Conservation (phyloP, 768 basidiomycete species). For the Leccinum arenicola region DNA sequence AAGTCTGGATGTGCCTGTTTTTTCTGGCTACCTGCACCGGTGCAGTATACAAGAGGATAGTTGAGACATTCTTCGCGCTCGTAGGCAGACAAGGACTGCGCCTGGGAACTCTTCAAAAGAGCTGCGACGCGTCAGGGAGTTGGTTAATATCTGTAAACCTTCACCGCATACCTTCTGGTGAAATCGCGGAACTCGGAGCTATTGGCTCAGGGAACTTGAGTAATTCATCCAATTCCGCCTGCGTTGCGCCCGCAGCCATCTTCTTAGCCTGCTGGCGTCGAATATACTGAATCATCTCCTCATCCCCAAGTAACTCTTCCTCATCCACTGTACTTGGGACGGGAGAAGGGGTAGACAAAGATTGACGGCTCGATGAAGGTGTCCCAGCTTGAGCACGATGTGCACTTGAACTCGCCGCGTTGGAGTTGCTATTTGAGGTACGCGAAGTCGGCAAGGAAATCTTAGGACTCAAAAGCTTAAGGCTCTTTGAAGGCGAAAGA, state of each 20-base stretch:
- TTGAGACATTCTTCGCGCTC: constrained; percentile 92
- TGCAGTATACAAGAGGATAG: constrained; percentile 77
- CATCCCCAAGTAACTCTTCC: constrained; percentile 86
- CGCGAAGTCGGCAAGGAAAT: constrained; percentile 59
- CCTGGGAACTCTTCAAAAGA: constrained; percentile 62
- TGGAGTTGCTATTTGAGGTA: constrained; percentile 41
- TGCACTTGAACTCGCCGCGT: constrained; percentile 35
- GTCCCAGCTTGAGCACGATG: constrained; percentile 56
- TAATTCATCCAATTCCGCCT: constrained; percentile 84
- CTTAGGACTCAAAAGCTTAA: constrained; percentile 81
- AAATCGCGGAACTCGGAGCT: constrained; percentile 59
- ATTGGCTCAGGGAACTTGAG: constrained; percentile 92
- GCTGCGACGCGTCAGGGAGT: constrained; percentile 38
- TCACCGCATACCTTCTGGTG: constrained; percentile 63
- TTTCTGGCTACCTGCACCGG: constrained; percentile 80
- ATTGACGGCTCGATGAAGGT: constrained; percentile 71
- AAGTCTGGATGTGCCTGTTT: constrained; percentile 73
- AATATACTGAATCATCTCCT: constrained; percentile 96
- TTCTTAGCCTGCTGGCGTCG: constrained; percentile 87
- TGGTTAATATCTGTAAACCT: background rate
- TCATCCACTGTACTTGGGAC: constrained; percentile 76
- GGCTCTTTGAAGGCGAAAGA: constrained; percentile 78
- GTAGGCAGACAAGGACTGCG: constrained; percentile 75
- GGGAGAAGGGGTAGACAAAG: constrained; percentile 83
- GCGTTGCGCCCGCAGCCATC: constrained; percentile 75